Evolutionary conservation across 495 filamentous ascomycete genomes (phyloP), one percentile per base, ranked within the genome.

Genomic region (Daldinia decipiens): DNA sequence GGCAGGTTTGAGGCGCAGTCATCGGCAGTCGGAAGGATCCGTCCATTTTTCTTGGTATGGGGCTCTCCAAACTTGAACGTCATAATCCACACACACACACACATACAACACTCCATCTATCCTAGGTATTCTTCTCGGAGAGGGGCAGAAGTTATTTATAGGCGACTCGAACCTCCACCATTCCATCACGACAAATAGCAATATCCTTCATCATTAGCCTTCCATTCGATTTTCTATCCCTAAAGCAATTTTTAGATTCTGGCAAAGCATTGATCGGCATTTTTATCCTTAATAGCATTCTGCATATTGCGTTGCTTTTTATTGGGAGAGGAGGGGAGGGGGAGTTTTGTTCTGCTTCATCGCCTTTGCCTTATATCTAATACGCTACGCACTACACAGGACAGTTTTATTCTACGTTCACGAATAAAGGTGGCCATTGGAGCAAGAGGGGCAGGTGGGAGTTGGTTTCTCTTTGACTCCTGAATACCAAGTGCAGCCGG

Each of bases 211-310:
- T 38, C 39, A 40, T 65, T n/a, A 45, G 29, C 51, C 36, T 65
- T 73, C 70, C 21, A 68, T 73, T 73, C 65, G 21, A 62, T 59
- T 43, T 61, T 72, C 70, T 65, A 12, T 68, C 70, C 65, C 65
- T 69, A 66, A 65, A 65, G 51, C 32, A 53, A 47, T 24, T 54
- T 62, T 69, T 68, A 68, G 65, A 68, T 62, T 26, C 62, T 40
- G 51, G 36, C 55, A 62, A 65, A 69, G 70, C 70, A 69, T 73
- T 39, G 27, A 65, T 55, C 52, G 32, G 70, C 70, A 73, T 73
- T 65, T 73, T 73, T 57, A 50, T 9, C 29, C 70, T 68, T 66
- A 68, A 63, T 69, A 73, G 70, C 70, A 73, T 73, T 65, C 58
- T 69, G 70, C 70, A 73, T 73, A 59, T 66, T 59, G 62, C 70